These are phyloP conservation scores for Arthromyces matolae DNA, from an alignment of 768 basidiomycete genomes.

Conservation along the genomic window DNA sequence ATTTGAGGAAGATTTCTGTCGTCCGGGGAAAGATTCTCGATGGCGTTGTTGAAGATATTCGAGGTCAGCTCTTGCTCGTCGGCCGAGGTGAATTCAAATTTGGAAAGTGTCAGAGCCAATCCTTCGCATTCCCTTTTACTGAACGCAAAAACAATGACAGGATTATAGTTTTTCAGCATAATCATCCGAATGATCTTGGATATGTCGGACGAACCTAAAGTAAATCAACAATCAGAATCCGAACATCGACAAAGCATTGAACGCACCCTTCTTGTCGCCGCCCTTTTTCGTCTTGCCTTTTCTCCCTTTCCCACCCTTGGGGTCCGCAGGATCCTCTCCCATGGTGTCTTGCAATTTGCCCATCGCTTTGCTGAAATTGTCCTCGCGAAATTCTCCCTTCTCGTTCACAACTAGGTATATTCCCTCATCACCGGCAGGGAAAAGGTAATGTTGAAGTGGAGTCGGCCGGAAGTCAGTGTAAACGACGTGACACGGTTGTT, in stretches of 20 bases:
- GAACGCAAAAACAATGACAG: constrained; percentile 98
- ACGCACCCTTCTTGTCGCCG: constrained; percentile 83
- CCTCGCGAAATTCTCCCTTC: constrained; percentile 94
- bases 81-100: constrained; percentile 90
- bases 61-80: constrained; percentile 87
- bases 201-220: constrained; percentile 87
- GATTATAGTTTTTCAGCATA: constrained; percentile 95
- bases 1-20: constrained; percentile 94
- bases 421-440: constrained; percentile 94
- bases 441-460: constrained; percentile 96
- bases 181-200: constrained; percentile 98
- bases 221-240: no score
- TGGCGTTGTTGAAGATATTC: constrained; percentile 92
- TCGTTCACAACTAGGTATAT: constrained; percentile 99
- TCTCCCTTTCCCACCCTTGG: constrained; percentile 75
- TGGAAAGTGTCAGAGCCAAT: constrained; percentile 87
- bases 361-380: constrained; percentile 98
- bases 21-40: constrained; percentile 80
- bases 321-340: constrained; percentile 92
- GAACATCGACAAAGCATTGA: no score
- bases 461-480: constrained; percentile 99
- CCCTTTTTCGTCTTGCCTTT: constrained; percentile 95
- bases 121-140: constrained; percentile 97
- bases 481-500: constrained; percentile 98
- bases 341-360: constrained; percentile 78